Conservation (phyloP, 257 asterid genomes). For the Nicotiana tomentosiformis region DNA sequence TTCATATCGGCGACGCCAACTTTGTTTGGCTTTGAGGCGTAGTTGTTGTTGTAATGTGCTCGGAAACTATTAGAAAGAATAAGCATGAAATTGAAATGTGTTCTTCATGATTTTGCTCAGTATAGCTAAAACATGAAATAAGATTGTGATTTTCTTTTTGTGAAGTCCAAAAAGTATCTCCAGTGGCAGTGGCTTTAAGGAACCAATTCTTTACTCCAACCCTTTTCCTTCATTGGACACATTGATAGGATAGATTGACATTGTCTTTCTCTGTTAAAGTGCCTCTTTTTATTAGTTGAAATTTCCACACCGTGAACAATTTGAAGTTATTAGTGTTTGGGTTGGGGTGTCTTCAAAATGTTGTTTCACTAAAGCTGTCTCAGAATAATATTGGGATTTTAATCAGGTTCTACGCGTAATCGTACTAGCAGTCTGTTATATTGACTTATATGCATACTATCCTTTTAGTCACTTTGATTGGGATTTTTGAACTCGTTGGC, state of each 20-base stretch:
- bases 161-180: background rate
- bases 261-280: background rate
- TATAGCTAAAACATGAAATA: background rate
- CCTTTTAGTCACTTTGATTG: background rate
- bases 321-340: background rate
- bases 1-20: no score
- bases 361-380: background rate
- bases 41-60: background rate
- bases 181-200: background rate
- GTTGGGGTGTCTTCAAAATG: background rate
- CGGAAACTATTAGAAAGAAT: background rate
- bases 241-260: background rate
- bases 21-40: no score
- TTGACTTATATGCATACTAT: background rate
- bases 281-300: background rate
- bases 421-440: background rate
- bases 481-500: background rate
- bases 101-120: background rate
- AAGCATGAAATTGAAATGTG: background rate
- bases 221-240: background rate
- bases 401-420: background rate
- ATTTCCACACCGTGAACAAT: background rate
- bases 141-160: background rate
- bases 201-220: background rate
- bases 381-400: background rate